Evolutionary conservation across 495 filamentous ascomycete species (phyloP).

Genomic region (Hypoxylon rickii): DNA sequence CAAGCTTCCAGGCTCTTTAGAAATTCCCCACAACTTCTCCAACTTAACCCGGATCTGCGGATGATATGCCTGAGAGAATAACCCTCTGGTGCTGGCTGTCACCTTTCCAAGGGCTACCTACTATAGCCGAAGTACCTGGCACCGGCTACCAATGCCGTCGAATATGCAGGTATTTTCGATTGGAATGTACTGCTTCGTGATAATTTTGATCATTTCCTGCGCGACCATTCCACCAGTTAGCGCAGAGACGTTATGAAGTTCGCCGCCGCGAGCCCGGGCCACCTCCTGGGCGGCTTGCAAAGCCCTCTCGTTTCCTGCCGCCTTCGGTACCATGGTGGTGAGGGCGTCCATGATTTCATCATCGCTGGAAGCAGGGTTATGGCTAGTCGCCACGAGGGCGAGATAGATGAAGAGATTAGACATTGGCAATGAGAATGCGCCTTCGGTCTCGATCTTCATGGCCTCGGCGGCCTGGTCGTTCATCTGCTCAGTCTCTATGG

Average conservation of each 20-base stretch:
- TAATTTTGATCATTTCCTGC: conserved; percentile 94
- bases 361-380: conserved; percentile 49
- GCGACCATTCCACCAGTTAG: conserved; percentile 89
- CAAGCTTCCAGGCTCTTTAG: conserved; percentile 35
- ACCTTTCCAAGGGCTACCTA: conserved; percentile 14
- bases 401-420: conserved; percentile 81
- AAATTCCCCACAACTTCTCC: conserved; percentile 37
- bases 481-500: conserved; percentile 38
- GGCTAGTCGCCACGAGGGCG: conserved; percentile 64
- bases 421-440: conserved; percentile 47
- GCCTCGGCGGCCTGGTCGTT: conserved; percentile 50
- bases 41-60: conserved; percentile 51
- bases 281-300: conserved; percentile 65
- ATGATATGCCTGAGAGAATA: conserved; percentile 39
- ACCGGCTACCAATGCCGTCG: conserved; percentile 83
- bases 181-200: conserved; percentile 95
- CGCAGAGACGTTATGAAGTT: conserved; percentile 94
- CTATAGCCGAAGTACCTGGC: conserved; percentile 66
- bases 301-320: conserved; percentile 50
- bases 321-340: conserved; percentile 48
- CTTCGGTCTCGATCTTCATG: conserved; percentile 39
- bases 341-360: conserved; percentile 51
- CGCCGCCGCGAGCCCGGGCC: conserved; percentile 76
- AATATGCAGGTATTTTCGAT: conserved; percentile 93
- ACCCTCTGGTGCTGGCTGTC: conserved; percentile 26